Evolutionary conservation across 352 stramenopile species (phyloP), one percentile per base, ranked within the genome.

Genomic region (Pythium periplocum): DNA sequence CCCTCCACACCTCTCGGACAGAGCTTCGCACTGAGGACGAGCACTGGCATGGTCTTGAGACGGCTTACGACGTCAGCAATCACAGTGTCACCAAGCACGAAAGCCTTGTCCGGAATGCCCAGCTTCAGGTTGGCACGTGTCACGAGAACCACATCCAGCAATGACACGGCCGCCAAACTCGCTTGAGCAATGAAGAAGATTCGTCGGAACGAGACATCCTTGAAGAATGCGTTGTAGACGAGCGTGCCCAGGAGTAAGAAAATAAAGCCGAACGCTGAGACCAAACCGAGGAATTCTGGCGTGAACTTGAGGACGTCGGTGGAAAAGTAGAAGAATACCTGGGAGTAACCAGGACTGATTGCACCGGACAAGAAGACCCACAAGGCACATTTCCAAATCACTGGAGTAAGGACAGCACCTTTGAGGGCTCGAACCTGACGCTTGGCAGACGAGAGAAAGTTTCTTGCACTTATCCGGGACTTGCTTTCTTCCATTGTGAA

Each of bases 291-390:
- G 66, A 99, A 98, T 70, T 98, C 93, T 26, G 95, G 90, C 42
- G 88, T 89, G 63, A 99, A 97, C 55, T 91, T 69, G 40, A 99
- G 79, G 43, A 98, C 90, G 57, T 98, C 90, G 0, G 93, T 98
- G 11, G 96, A 75, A 58, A 98, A 99, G 64, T 97, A 98, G 51
- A 99, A 96, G 54, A 96, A 95, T 5, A 97, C 93, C 44, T 96
- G 90, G 45, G 96, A 97, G 59, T 92, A 96, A 31, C 90, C 94
- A 6, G 96, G 96, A 35, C 93, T 86, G 34, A 87, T 96, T 6
- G 93, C 90, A 66, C 96, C 86, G 49, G 93, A 98, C 1, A 98
- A 66, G 59, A 98, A 98, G 4, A 99, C 69, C 75, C 97, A 99
- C 1, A 98, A 65, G n/a, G 95, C 87, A 37, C 95, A 97, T 69